Conservation (phyloP, 2,329 filamentous ascomycete species). For the Beauveria sp. region DNA sequence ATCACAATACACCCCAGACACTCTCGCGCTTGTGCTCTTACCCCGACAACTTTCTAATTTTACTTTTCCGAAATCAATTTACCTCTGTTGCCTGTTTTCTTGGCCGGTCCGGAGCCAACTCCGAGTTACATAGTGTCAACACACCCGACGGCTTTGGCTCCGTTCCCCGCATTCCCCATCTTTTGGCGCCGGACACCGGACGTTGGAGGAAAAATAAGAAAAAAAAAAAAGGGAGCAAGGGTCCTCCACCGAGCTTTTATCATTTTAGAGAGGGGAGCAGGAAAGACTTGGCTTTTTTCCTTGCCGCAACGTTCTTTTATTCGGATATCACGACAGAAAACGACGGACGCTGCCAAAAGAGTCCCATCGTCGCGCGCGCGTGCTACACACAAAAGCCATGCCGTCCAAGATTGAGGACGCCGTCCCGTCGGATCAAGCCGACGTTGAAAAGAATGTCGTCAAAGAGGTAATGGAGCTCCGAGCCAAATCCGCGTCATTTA, state of each 20-base stretch:
- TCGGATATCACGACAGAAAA: not conserved
- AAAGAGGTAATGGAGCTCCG: slow-evolving; percentile 8
- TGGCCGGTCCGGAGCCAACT: not conserved
- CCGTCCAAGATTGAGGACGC: slow-evolving; percentile 8
- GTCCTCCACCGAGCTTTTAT: not conserved
- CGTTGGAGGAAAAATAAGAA: not conserved
- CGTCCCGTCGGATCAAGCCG: not conserved
- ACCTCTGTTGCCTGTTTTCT: not conserved
- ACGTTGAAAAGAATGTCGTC: not conserved
- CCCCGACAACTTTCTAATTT: not conserved
- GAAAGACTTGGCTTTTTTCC: not conserved
- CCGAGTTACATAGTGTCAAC: not conserved
- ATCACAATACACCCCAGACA: too few relatives aligned
- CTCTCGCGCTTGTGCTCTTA: not conserved
- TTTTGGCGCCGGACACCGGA: not conserved
- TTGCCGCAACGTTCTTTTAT: not conserved
- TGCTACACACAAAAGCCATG: not conserved
- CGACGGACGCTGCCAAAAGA: not conserved
- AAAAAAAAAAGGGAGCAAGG: not conserved
- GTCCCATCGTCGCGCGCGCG: not conserved
- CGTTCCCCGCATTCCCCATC: slow-evolving; percentile 8
- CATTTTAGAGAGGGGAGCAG: not conserved
- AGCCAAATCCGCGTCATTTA: not conserved
- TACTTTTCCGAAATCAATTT: not conserved
- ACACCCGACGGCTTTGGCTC: not conserved